phyloP scores from a whole-genome alignment of 257 asterid species.

The Plantago ovata region DNA sequence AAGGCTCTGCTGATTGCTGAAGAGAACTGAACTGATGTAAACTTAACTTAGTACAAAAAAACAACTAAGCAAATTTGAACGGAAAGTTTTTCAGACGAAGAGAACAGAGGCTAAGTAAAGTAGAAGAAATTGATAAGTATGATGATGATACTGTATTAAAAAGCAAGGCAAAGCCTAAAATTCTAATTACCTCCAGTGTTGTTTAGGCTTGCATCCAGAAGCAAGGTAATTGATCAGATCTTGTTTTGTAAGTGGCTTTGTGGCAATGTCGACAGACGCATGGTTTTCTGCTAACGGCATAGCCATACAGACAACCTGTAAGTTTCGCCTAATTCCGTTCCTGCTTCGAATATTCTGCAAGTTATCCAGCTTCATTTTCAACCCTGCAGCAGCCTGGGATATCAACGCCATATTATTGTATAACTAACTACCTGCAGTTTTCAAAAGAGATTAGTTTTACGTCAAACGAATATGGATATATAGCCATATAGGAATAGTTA shows the following conservation, averaged over 20 bases:
- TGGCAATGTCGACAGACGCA: constrained; percentile 39
- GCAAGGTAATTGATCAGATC: constrained; percentile 82
- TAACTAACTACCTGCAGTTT: constrained; percentile 13
- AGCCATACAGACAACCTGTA: constrained; percentile 50
- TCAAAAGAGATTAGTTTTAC: no score
- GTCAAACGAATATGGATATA: no score
- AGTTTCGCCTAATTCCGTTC: neutral
- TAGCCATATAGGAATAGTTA: no score
- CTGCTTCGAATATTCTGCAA: neutral
- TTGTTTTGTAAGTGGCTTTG: constrained; percentile 83
- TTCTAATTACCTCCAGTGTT: constrained; percentile 98
- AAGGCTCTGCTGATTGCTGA: no score
- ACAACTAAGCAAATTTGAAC: no score
- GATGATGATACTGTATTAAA: no score
- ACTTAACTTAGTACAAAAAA: no score
- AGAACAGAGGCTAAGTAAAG: no score
- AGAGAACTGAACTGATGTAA: no score
- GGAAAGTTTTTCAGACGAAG: no score
- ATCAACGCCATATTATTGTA: constrained; percentile 88
- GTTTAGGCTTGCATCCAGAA: constrained; percentile 96
- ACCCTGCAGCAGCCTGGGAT: constrained; percentile 38
- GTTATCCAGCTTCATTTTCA: neutral
- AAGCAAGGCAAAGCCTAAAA: no score
- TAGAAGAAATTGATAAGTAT: no score
- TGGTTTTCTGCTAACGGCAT: constrained; percentile 93